A percentile compares a stretch with the other conserved stretches of the same genome.
Conservation (phyloP, 495 filamentous ascomycete species). For the Annulohypoxylon maeteangense region DNA sequence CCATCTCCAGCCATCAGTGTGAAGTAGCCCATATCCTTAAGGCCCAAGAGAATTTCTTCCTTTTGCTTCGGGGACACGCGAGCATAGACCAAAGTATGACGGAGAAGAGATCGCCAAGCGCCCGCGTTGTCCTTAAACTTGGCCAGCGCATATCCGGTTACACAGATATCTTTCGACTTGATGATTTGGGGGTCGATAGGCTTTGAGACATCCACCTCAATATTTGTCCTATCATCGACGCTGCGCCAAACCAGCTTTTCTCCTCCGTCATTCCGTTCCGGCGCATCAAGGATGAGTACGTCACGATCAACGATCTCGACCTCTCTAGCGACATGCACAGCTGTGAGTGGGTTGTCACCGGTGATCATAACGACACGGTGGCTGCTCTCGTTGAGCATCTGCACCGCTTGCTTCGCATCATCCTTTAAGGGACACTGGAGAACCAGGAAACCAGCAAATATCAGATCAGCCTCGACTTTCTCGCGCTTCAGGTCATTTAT, state of each 20-base stretch:
- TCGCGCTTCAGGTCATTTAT: slow-evolving; percentile 95
- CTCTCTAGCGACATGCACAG: slow-evolving; percentile 92
- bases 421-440: slow-evolving; percentile 96
- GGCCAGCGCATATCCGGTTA: slow-evolving; percentile 92
- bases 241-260: slow-evolving; percentile 92
- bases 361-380: slow-evolving; percentile 99
- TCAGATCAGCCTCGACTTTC: slow-evolving; percentile 84
- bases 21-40: slow-evolving; percentile 96
- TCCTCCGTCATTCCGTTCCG: slow-evolving; percentile 86
- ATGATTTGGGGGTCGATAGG: slow-evolving; percentile 85
- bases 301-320: slow-evolving; percentile 99
- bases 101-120: slow-evolving; percentile 74
- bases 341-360: slow-evolving; percentile 96
- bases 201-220: slow-evolving; percentile 86
- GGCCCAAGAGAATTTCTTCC: slow-evolving; percentile 94
- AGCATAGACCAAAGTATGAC: slow-evolving; percentile 97
- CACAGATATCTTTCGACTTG: slow-evolving; percentile 89
- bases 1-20: slow-evolving; percentile 99
- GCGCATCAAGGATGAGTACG: slow-evolving; percentile 92
- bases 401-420: slow-evolving; percentile 90
- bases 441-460: slow-evolving; percentile 95
- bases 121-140: slow-evolving; percentile 85
- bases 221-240: slow-evolving; percentile 87
- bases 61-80: slow-evolving; percentile 99
- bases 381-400: slow-evolving; percentile 98